phyloP scores from a whole-genome alignment of 129 eudicot genomes.

The Pseudognaphalium luteoalbum region DNA sequence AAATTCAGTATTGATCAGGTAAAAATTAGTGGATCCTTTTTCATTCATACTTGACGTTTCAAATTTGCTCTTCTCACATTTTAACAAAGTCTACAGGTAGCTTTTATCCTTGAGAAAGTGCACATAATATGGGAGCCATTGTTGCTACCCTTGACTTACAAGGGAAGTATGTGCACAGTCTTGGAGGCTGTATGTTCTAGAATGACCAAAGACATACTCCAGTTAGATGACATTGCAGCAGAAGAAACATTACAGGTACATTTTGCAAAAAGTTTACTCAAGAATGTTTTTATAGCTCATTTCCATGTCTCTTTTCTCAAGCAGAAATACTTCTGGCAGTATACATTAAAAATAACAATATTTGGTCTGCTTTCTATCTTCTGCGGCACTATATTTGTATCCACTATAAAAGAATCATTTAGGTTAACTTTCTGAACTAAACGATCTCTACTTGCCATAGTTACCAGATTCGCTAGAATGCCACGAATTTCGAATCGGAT shows the following conservation, averaged over 20 bases:
- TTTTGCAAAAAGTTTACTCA: neutral
- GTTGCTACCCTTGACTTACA: slow-evolving; percentile 66
- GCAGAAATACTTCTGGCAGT: neutral
- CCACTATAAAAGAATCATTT: too few relatives aligned
- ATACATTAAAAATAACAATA: neutral
- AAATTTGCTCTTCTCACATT: neutral
- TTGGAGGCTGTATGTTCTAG: slow-evolving; percentile 75
- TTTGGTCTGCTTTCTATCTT: neutral
- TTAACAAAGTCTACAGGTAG: slow-evolving; percentile 50
- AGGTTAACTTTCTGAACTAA: neutral
- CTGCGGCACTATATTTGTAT: neutral
- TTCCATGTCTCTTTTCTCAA: neutral
- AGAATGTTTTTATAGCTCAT: neutral
- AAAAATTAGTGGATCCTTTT: slow-evolving; percentile 1
- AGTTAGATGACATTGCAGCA: slow-evolving; percentile 94
- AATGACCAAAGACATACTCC: slow-evolving; percentile 80
- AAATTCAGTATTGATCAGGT: slow-evolving; percentile 92
- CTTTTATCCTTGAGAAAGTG: slow-evolving; percentile 93
- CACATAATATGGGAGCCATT: slow-evolving; percentile 91
- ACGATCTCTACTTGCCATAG: neutral
- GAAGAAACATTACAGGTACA: slow-evolving; percentile 91
- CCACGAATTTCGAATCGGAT: too few relatives aligned
- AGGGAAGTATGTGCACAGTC: slow-evolving; percentile 62
- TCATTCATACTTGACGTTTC: slow-evolving; percentile 11
- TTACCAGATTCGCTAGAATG: too few relatives aligned